These are phyloP conservation scores for Colletotrichum navitas DNA, from an alignment of 2,329 filamentous ascomycete species.

Conservation along the genomic window DNA sequence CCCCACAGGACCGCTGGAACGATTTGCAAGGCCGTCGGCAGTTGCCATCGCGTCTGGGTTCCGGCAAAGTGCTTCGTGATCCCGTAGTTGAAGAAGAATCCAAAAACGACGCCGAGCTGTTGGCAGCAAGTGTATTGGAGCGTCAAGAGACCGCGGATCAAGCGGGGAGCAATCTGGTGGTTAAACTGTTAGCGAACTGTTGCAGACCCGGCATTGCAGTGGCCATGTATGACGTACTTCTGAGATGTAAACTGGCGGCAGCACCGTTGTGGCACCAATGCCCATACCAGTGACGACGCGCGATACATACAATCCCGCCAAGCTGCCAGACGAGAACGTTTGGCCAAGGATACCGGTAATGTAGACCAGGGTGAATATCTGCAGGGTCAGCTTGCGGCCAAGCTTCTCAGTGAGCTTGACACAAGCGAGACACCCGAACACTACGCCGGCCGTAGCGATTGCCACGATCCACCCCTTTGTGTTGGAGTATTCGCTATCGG, in stretches of 20 bases:
- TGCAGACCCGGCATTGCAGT: not conserved
- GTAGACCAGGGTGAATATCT: constrained; percentile 50
- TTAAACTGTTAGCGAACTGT: not conserved
- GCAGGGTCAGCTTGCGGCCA: constrained; percentile 45
- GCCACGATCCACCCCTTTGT: constrained; percentile 51
- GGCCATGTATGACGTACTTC: constrained; percentile 37
- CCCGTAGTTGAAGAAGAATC: constrained; percentile 53
- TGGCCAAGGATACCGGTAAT: constrained; percentile 53
- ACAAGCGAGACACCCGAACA: constrained; percentile 48
- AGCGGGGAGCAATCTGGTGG: constrained; percentile 45
- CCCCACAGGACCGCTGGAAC: constrained; percentile 47
- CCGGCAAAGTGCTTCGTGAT: constrained; percentile 48
- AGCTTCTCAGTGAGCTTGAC: constrained; percentile 46
- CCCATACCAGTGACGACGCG: constrained; percentile 47
- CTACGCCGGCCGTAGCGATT: constrained; percentile 49
- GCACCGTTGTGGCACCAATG: constrained; percentile 47
- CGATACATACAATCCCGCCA: constrained; percentile 46
- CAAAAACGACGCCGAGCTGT: constrained; percentile 51
- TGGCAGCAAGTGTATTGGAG: constrained; percentile 52
- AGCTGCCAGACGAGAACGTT: constrained; percentile 47
- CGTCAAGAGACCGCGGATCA: constrained; percentile 50
- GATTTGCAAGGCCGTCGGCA: constrained; percentile 47
- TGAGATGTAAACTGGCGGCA: constrained; percentile 48
- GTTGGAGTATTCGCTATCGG: constrained; percentile 46
- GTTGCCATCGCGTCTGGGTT: constrained; percentile 47